Percentiles rank a stretch among this genome's conserved stretches.
Evolutionary conservation across 163 green algal genomes (phyloP).

Genomic region (Coccomyxa subellipsoidea): DNA sequence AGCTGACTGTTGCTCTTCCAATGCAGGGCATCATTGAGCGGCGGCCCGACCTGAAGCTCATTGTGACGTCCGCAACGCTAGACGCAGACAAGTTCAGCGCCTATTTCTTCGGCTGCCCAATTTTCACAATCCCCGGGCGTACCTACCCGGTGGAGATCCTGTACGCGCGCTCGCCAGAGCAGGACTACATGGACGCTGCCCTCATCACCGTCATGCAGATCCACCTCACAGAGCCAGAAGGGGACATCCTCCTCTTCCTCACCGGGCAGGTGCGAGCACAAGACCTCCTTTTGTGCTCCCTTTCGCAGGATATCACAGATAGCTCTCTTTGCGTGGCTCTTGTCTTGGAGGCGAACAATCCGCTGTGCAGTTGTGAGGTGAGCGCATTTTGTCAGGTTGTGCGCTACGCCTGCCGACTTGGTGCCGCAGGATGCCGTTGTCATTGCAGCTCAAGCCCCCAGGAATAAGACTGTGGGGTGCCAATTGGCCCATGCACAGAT

Average conservation of each 20-base stretch:
- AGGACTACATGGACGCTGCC: conserved; percentile 95
- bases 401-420: too few species aligned
- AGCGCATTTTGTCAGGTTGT: too few species aligned
- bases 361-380: too few species aligned
- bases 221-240: conserved; percentile 93
- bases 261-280: conserved; percentile 54
- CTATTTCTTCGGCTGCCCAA: conserved; percentile 96
- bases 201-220: conserved; percentile 98
- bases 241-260: conserved; percentile 97
- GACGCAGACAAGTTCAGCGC: conserved; percentile 96
- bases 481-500: too few species aligned
- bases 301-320: neutral
- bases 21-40: conserved; percentile 31
- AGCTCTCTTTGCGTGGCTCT: neutral
- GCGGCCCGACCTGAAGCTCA: conserved; percentile 87
- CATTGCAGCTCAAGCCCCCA: too few species aligned
- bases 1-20: too few species aligned
- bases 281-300: neutral
- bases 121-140: conserved; percentile 96
- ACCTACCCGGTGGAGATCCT: conserved; percentile 76
- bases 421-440: too few species aligned
- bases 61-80: conserved; percentile 95
- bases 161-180: conserved; percentile 86
- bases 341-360: too few species aligned
- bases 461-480: too few species aligned